These are phyloP conservation scores for Phytophthora melonis DNA, from an alignment of 352 stramenopile genomes.

Conservation along the genomic window DNA sequence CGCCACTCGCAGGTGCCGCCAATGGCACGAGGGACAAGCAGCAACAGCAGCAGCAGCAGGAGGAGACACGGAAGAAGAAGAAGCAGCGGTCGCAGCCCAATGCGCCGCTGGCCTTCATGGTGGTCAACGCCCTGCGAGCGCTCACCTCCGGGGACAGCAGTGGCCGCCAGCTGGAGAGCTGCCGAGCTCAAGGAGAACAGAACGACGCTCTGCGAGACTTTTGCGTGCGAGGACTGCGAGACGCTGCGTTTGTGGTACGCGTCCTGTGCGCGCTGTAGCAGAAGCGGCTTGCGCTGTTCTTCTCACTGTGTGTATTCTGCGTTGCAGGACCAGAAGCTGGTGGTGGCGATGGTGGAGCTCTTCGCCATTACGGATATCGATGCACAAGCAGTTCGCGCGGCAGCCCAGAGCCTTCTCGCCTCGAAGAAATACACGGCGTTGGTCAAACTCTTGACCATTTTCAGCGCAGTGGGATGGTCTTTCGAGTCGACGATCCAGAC, in stretches of 20 bases:
- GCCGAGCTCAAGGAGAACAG: conserved; percentile 24
- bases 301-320: not conserved
- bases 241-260: conserved; percentile 27
- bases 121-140: conserved; percentile 64
- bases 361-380: conserved; percentile 50
- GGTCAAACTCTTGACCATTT: conserved; percentile 57
- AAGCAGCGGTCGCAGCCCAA: conserved; percentile 56
- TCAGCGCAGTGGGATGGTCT: conserved; percentile 47
- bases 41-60: conserved; percentile 15
- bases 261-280: not conserved
- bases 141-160: conserved; percentile 23
- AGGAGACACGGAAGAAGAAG: conserved; percentile 14
- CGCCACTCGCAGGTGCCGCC: too few relatives aligned
- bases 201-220: conserved; percentile 45
- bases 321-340: conserved; percentile 58
- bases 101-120: conserved; percentile 64
- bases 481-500: conserved; percentile 47
- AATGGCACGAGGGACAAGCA: conserved; percentile 3
- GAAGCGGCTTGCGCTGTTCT: not conserved
- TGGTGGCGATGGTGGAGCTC: conserved; percentile 68
- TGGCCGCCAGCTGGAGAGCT: not conserved
- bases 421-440: conserved; percentile 61
- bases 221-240: conserved; percentile 35
- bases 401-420: conserved; percentile 35
- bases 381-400: conserved; percentile 15